A percentile compares a stretch with the other conserved stretches of the same genome.
Conservation (phyloP, 495 filamentous ascomycete genomes). For the Daldinia grandis region DNA sequence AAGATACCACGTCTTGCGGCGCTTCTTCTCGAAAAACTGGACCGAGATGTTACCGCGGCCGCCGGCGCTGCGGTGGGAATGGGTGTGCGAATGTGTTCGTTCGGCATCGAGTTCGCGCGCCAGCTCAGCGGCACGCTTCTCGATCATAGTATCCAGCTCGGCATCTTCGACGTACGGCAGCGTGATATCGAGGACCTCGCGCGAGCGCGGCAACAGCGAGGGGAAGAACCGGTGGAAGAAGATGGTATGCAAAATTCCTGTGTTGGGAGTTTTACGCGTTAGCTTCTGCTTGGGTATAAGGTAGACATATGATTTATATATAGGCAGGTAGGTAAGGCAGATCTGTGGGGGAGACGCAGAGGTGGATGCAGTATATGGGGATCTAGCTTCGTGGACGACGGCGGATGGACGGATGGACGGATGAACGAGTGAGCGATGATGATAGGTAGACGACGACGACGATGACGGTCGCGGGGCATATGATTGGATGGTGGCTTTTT, state of each 20-base stretch:
- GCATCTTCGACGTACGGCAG: slow-evolving; percentile 87
- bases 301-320: slow-evolving; percentile 8
- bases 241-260: slow-evolving; percentile 94
- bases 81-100: slow-evolving; percentile 48
- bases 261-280: neutral
- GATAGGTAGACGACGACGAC: slow-evolving; percentile 16
- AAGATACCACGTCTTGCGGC: slow-evolving; percentile 85
- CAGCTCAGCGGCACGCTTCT: slow-evolving; percentile 79
- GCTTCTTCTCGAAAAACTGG: slow-evolving; percentile 93
- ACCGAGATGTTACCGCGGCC: slow-evolving; percentile 84
- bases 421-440: neutral
- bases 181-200: slow-evolving; percentile 91
- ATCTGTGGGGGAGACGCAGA: slow-evolving; percentile 1
- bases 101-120: slow-evolving; percentile 69
- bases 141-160: slow-evolving; percentile 91
- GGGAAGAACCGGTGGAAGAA: slow-evolving; percentile 99
- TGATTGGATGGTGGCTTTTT: slow-evolving; percentile 15
- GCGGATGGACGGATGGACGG: slow-evolving; percentile 27
- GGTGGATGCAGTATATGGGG: slow-evolving; percentile 18
- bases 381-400: slow-evolving; percentile 22
- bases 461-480: slow-evolving; percentile 36
- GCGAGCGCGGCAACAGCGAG: slow-evolving; percentile 79
- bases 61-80: slow-evolving; percentile 39
- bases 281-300: slow-evolving; percentile 5
- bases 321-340: no score